Evolutionary conservation across 495 filamentous ascomycete species (phyloP).

Genomic region (Aspergillus taichungensis): DNA sequence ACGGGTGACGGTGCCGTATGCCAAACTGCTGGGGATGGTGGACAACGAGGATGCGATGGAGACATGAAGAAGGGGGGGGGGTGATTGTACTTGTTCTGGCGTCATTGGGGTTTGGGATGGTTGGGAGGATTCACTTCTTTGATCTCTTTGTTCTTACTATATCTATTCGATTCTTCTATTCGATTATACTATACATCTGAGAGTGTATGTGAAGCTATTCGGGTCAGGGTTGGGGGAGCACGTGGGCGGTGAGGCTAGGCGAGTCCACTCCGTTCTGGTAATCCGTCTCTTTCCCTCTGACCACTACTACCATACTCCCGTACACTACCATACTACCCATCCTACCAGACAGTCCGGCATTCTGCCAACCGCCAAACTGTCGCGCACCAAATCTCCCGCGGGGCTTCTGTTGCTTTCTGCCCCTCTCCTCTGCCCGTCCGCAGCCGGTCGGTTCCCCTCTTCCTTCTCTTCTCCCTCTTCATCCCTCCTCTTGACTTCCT

Average conservation of each 20-base stretch:
- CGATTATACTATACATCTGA: too few species aligned
- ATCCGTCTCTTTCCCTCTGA: too few species aligned
- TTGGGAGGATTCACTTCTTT: neutral
- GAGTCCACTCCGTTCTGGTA: too few species aligned
- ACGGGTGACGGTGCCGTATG: constrained; percentile 83
- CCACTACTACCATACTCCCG: too few species aligned
- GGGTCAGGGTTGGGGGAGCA: constrained; percentile 5
- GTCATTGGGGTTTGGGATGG: constrained; percentile 1
- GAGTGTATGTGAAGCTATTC: constrained; percentile 1
- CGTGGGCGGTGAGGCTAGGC: constrained; percentile 12
- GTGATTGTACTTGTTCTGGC: constrained; percentile 11
- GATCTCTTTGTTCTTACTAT: constrained; percentile 4
- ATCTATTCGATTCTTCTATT: too few species aligned
- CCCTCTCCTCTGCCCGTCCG: constrained; percentile 23
- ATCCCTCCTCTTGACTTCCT: constrained; percentile 19
- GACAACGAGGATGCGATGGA: constrained; percentile 48
- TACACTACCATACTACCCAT: too few species aligned
- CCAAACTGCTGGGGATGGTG: constrained; percentile 58
- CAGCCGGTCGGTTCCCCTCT: constrained; percentile 43
- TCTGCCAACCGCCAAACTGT: too few species aligned
- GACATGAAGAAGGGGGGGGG: constrained; percentile 19
- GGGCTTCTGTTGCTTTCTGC: neutral
- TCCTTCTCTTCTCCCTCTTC: constrained; percentile 12
- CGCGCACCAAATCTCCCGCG: too few species aligned
- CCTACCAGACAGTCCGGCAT: too few species aligned